These are phyloP conservation scores for Apiospora marii DNA, from an alignment of 2,329 filamentous ascomycete species.

Conservation along the genomic window DNA sequence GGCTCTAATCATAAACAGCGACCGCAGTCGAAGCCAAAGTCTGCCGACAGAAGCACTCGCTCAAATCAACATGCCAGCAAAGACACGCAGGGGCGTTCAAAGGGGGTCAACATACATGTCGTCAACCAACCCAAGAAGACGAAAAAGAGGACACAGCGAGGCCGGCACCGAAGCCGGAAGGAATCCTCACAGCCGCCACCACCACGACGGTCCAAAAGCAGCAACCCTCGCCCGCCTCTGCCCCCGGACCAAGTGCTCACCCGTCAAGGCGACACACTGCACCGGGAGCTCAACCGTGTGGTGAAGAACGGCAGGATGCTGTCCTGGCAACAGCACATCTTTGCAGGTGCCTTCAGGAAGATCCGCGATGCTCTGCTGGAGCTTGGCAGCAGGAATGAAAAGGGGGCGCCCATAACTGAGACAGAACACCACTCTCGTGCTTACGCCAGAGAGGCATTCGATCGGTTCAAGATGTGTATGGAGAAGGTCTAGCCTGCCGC, in stretches of 20 bases:
- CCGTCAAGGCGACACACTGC: background rate
- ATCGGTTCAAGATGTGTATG: slow-evolving; percentile 16
- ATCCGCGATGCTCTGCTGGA: background rate
- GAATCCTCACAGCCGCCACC: background rate
- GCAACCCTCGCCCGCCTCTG: background rate
- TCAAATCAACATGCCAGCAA: background rate
- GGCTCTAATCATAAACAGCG: too few relatives aligned
- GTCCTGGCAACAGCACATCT: slow-evolving; percentile 1
- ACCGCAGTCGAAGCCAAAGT: background rate
- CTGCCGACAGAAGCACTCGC: background rate
- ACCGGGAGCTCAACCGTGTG: slow-evolving; percentile 14
- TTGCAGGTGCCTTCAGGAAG: background rate
- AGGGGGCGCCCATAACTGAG: background rate
- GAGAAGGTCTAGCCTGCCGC: slow-evolving; percentile 9
- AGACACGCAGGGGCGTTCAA: background rate
- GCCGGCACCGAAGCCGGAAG: background rate
- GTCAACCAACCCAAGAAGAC: background rate
- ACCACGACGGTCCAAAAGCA: background rate
- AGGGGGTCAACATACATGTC: background rate
- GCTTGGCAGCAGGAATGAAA: background rate
- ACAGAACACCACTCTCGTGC: background rate
- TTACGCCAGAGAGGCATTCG: slow-evolving; percentile 3
- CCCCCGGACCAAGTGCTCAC: background rate
- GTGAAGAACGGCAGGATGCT: background rate
- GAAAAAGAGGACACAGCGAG: background rate